Percentiles rank a stretch among this genome's conserved stretches.
Evolutionary conservation across 2,329 filamentous ascomycete genomes (phyloP).

Genomic region (Fusarium tuaranense): DNA sequence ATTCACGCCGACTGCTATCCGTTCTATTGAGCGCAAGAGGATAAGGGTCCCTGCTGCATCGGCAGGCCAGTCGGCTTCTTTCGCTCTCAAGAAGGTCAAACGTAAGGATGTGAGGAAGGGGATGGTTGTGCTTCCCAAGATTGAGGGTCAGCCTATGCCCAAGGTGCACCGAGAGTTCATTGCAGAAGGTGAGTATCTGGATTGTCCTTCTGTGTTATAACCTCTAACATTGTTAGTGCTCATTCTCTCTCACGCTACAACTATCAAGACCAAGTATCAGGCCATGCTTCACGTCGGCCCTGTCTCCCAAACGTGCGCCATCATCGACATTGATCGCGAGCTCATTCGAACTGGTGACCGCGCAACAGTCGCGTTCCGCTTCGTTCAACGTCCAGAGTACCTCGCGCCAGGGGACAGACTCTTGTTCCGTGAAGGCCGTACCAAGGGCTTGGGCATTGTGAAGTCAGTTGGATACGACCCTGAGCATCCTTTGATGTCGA

Average conservation of each 20-base stretch:
- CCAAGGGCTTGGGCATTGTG: constrained; percentile 95
- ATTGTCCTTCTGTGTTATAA: no score
- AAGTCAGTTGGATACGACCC: constrained; percentile 91
- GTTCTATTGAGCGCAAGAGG: constrained; percentile 94
- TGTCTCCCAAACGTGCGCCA: constrained; percentile 94
- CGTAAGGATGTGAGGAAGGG: constrained; percentile 96
- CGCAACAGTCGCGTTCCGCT: constrained; percentile 93
- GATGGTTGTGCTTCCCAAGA: constrained; percentile 93
- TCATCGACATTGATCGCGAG: constrained; percentile 96
- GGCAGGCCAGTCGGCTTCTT: constrained; percentile 92
- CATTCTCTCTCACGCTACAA: constrained; percentile 95
- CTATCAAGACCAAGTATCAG: constrained; percentile 96
- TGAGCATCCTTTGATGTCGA: constrained; percentile 55
- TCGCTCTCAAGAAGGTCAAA: constrained; percentile 88
- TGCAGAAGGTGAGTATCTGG: constrained; percentile 71
- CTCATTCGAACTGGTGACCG: constrained; percentile 95
- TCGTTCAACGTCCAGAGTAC: constrained; percentile 95
- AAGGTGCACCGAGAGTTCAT: constrained; percentile 83
- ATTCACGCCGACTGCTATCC: constrained; percentile 86
- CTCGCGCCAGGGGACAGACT: constrained; percentile 88
- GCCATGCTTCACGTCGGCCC: constrained; percentile 98
- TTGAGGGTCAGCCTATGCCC: constrained; percentile 75
- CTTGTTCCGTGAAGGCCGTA: constrained; percentile 92
- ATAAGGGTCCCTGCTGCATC: constrained; percentile 88
- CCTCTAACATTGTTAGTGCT: constrained; percentile 68